A percentile compares a stretch with the other conserved stretches of the same genome.
These are phyloP conservation scores for Cardamine occulta DNA, from an alignment of 345 rosid species.

Conservation along the genomic window DNA sequence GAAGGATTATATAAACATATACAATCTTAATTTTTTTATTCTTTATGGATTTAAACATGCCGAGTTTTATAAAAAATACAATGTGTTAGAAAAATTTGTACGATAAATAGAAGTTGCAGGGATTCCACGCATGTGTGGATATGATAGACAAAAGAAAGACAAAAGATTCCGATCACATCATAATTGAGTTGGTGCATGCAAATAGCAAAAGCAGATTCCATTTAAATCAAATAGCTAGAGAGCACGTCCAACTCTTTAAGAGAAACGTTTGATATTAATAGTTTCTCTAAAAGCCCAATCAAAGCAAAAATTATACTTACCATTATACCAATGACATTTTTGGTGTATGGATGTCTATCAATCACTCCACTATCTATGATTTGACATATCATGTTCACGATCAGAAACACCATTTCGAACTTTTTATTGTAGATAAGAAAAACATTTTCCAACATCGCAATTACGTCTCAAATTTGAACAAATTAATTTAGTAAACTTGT, in stretches of 20 bases:
- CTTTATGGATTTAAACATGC: too few species aligned
- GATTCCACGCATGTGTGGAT: slow-evolving; percentile 44
- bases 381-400: slow-evolving; percentile 31
- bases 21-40: background rate
- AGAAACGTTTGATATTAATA: slow-evolving; percentile 25
- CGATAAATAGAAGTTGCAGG: slow-evolving; percentile 10
- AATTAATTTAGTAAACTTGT: background rate
- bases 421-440: background rate
- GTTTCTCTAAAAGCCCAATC: slow-evolving; percentile 33
- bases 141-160: slow-evolving; percentile 35
- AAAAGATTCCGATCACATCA: slow-evolving; percentile 41
- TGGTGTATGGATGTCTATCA: slow-evolving; percentile 25
- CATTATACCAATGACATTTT: slow-evolving; percentile 16
- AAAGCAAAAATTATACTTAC: slow-evolving; percentile 20
- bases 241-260: slow-evolving; percentile 20
- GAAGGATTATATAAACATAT: background rate
- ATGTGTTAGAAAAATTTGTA: background rate
- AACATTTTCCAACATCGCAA: background rate
- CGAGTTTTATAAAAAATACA: too few species aligned
- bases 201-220: slow-evolving; percentile 42
- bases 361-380: slow-evolving; percentile 42
- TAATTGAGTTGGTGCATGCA: slow-evolving; percentile 41
- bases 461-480: slow-evolving; percentile 20
- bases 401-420: slow-evolving; percentile 10
- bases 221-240: slow-evolving; percentile 36